A percentile compares a stretch with the other conserved stretches of the same genome.
Evolutionary conservation across 2,329 filamentous ascomycete species (phyloP).

Genomic region (Trichoderma sp.): DNA sequence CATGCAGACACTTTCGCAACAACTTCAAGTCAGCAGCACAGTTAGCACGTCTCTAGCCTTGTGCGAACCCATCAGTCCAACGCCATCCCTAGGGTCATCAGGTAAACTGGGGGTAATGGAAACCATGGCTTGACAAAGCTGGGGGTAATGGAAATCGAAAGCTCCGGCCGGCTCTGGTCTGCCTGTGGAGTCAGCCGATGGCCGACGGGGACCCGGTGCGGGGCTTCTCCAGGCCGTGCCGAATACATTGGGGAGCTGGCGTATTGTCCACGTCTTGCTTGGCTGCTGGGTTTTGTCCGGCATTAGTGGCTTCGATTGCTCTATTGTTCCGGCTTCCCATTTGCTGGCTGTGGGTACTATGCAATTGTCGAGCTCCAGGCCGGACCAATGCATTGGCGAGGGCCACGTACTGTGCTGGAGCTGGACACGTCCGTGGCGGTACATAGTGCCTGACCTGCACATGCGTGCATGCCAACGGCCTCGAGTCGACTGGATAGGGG

Average conservation of each 20-base stretch:
- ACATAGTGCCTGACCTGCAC: too few relatives aligned
- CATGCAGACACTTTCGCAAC: neutral
- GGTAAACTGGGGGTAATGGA: constrained; percentile 40
- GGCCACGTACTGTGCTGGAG: neutral
- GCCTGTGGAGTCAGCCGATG: constrained; percentile 19
- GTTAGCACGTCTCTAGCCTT: constrained; percentile 12
- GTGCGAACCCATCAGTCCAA: neutral
- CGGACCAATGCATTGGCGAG: neutral
- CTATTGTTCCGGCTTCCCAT: neutral
- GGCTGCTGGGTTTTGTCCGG: neutral
- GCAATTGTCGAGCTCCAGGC: neutral
- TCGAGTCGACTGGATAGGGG: neutral
- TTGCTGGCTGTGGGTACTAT: neutral
- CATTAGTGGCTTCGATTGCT: constrained; percentile 2
- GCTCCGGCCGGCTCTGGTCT: constrained; percentile 11
- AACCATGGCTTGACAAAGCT: constrained; percentile 32
- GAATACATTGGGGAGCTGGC: constrained; percentile 10
- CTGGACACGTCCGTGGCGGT: neutral
- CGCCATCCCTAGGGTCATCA: constrained; percentile 28
- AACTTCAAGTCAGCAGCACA: neutral
- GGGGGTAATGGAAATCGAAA: constrained; percentile 36
- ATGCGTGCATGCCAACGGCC: neutral
- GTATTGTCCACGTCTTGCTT: constrained; percentile 1
- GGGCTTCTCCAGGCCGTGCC: constrained; percentile 17
- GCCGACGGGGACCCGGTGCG: constrained; percentile 16